Evolutionary conservation across 495 filamentous ascomycete genomes (phyloP).

Genomic region (Apodospora peruviana): DNA sequence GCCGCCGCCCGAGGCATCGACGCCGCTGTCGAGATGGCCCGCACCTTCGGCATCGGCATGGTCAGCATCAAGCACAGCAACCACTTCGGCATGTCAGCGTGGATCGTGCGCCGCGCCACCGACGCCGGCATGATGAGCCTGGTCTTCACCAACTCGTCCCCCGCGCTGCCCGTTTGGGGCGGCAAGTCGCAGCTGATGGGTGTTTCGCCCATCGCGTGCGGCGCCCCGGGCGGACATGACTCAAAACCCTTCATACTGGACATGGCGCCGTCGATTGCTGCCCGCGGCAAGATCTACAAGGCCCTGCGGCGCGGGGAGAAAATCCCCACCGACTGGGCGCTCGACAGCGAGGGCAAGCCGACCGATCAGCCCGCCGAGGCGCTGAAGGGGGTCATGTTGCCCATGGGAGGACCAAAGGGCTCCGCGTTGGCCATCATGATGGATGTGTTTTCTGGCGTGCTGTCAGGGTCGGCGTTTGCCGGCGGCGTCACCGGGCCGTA

Average conservation of each 20-base stretch:
- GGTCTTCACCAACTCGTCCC: conserved; percentile 75
- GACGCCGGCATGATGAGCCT: conserved; percentile 68
- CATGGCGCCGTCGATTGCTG: conserved; percentile 71
- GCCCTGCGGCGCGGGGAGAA: conserved; percentile 64
- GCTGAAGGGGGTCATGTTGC: conserved; percentile 67
- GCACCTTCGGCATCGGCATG: conserved; percentile 64
- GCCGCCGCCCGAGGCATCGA: conserved; percentile 59
- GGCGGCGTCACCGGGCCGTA: conserved; percentile 68
- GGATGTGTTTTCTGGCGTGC: conserved; percentile 76
- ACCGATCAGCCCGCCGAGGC: conserved; percentile 64
- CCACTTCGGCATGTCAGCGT: conserved; percentile 77
- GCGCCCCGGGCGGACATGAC: conserved; percentile 51
- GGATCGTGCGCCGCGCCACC: conserved; percentile 69
- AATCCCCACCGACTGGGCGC: conserved; percentile 69
- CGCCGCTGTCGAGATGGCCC: conserved; percentile 58
- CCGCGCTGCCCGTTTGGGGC: conserved; percentile 70
- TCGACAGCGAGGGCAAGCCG: conserved; percentile 61
- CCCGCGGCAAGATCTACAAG: conserved; percentile 72
- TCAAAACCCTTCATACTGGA: conserved; percentile 61
- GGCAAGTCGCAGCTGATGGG: conserved; percentile 63
- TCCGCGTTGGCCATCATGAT: conserved; percentile 71
- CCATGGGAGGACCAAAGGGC: conserved; percentile 76
- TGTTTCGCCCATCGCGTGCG: conserved; percentile 72
- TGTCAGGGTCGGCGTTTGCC: conserved; percentile 64
- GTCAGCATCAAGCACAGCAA: conserved; percentile 68